These are phyloP conservation scores for Collybiopsis luxurians DNA, from an alignment of 768 basidiomycete species.

Conservation along the genomic window DNA sequence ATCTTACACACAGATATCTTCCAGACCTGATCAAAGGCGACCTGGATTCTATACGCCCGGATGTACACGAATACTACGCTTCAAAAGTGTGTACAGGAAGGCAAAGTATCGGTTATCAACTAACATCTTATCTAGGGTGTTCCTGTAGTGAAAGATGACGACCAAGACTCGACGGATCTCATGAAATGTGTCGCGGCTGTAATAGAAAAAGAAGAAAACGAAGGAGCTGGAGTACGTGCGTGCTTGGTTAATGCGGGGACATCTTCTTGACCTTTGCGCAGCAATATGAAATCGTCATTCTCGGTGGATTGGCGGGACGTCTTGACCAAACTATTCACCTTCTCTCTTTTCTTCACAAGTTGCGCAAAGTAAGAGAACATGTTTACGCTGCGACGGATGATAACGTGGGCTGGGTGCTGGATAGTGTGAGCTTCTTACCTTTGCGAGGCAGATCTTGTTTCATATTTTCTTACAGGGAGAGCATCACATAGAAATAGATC, in stretches of 20 bases:
- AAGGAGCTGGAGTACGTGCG: slow-evolving; percentile 34
- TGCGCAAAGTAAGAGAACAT: slow-evolving; percentile 54
- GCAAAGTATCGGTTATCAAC: background rate
- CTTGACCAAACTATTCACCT: slow-evolving; percentile 94
- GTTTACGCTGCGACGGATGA: slow-evolving; percentile 88
- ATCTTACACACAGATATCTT: slow-evolving; percentile 46
- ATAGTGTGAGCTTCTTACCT: slow-evolving; percentile 46
- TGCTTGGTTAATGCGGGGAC: background rate
- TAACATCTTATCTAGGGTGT: slow-evolving; percentile 52
- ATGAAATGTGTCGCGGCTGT: slow-evolving; percentile 85
- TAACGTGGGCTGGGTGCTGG: slow-evolving; percentile 87
- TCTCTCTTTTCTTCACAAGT: slow-evolving; percentile 79
- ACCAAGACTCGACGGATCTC: slow-evolving; percentile 89
- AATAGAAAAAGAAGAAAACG: slow-evolving; percentile 49
- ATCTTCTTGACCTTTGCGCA: slow-evolving; percentile 2
- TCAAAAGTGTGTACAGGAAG: slow-evolving; percentile 40
- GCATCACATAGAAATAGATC: slow-evolving; percentile 77
- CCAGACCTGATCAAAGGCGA: slow-evolving; percentile 94
- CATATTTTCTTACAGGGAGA: slow-evolving; percentile 42
- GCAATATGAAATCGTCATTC: slow-evolving; percentile 69
- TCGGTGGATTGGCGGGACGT: slow-evolving; percentile 88
- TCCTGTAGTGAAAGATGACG: slow-evolving; percentile 57
- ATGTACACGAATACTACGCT: slow-evolving; percentile 71
- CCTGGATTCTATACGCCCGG: slow-evolving; percentile 79
- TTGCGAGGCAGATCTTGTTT: background rate